Percentiles rank a stretch among this genome's conserved stretches.
Evolutionary conservation across 73 alveolate species (phyloP).

Genomic region (Paraurostyla sp.): DNA sequence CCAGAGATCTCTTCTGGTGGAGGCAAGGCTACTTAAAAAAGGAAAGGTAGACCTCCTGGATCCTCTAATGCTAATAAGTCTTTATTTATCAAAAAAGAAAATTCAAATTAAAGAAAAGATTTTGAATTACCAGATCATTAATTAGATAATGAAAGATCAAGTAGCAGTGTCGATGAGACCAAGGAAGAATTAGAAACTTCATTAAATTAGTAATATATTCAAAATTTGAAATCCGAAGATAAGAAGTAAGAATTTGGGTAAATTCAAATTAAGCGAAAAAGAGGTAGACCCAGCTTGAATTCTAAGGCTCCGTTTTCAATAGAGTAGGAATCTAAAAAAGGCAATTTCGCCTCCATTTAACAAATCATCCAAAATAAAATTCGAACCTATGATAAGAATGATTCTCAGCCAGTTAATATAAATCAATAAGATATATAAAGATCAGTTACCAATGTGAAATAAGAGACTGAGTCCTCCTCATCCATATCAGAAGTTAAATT

Average conservation of each 20-base stretch:
- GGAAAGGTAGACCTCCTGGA: slow-evolving; percentile 22
- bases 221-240: background rate
- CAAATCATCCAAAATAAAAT: background rate
- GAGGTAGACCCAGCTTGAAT: slow-evolving; percentile 37
- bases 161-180: background rate
- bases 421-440: background rate
- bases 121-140: too few relatives aligned
- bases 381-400: background rate
- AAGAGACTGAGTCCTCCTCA: background rate
- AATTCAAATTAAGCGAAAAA: slow-evolving; percentile 5
- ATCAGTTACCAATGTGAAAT: background rate
- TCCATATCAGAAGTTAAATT: too few relatives aligned
- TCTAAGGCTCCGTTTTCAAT: background rate
- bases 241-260: background rate
- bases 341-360: background rate
- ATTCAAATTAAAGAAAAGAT: too few relatives aligned
- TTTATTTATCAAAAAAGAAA: too few relatives aligned
- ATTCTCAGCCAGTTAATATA: too few relatives aligned
- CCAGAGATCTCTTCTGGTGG: too few relatives aligned
- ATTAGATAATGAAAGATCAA: too few relatives aligned
- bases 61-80: too few relatives aligned
- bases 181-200: background rate
- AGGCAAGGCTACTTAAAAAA: background rate
- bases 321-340: background rate
- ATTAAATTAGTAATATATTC: background rate